phyloP scores from a whole-genome alignment of 495 filamentous ascomycete genomes.

The Aspergillus sclerotiicarbonarius region DNA sequence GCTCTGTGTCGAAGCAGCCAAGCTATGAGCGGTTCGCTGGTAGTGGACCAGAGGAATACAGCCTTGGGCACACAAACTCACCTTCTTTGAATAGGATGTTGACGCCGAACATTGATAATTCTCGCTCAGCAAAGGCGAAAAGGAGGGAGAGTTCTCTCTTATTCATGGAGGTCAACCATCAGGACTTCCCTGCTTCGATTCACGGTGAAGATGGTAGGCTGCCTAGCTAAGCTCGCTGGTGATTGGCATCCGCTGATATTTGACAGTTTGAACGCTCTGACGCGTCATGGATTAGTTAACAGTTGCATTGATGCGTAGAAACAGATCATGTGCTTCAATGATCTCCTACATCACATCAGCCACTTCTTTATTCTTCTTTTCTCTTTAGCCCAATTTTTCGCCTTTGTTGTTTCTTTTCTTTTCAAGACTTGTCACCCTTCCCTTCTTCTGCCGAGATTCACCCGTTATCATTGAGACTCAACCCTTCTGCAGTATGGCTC shows the following conservation, averaged over 20 bases:
- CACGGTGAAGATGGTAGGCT: conserved; percentile 17
- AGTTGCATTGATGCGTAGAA: not conserved
- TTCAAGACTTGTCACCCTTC: not conserved
- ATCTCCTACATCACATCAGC: not conserved
- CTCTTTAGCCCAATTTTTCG: not conserved
- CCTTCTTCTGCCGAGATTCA: not conserved
- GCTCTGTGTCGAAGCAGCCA: conserved; percentile 61
- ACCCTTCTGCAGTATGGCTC: conserved; percentile 3
- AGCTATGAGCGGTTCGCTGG: conserved; percentile 49
- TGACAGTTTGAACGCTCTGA: not conserved
- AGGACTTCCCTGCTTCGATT: conserved; percentile 23
- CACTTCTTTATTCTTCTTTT: not conserved
- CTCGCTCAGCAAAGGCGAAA: conserved; percentile 47
- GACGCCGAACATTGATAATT: conserved; percentile 34
- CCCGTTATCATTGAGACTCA: not conserved
- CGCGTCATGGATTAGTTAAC: not conserved
- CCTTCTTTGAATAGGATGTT: conserved; percentile 43
- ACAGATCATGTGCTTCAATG: not conserved
- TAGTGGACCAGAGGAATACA: conserved; percentile 26
- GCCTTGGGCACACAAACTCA: conserved; percentile 23
- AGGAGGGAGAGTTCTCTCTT: conserved; percentile 60
- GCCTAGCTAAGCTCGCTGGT: not conserved
- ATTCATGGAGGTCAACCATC: conserved; percentile 45
- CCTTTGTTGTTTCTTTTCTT: not conserved
- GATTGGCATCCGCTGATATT: not conserved